Percentiles rank a stretch among this genome's conserved stretches.
phyloP scores from a whole-genome alignment of 371 early-diverging fungal species.

The Saksenaea oblongispora region DNA sequence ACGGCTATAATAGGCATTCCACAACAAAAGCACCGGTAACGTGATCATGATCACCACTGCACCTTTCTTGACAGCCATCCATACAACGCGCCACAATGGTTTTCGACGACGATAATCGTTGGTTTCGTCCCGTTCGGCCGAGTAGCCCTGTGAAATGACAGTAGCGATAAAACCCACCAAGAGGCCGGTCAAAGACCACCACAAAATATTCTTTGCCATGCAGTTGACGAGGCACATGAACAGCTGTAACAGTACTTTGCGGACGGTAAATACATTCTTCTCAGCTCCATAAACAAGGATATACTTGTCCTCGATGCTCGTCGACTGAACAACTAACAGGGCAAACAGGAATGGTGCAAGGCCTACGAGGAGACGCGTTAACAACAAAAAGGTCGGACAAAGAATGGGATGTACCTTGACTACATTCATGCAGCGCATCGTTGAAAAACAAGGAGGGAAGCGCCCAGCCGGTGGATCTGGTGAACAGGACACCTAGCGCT shows the following conservation, averaged over 20 bases:
- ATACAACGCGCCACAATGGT: conserved; percentile 17
- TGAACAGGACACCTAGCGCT: conserved; percentile 43
- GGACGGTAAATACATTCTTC: conserved; percentile 26
- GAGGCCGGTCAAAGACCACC: conserved; percentile 54
- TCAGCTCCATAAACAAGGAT: conserved; percentile 29
- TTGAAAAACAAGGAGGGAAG: conserved; percentile 49
- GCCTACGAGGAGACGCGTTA: conserved; percentile 20
- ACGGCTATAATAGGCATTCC: conserved; percentile 30
- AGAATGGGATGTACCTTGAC: conserved; percentile 32
- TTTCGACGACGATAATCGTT: conserved; percentile 11
- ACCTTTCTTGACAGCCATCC: conserved; percentile 13
- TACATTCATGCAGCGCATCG: conserved; percentile 53
- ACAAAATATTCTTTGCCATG: conserved; percentile 41
- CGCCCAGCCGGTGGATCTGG: conserved; percentile 46
- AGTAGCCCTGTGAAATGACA: conserved; percentile 18
- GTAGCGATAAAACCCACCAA: conserved; percentile 40
- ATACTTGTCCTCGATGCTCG: conserved; percentile 38
- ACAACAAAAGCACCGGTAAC: conserved; percentile 23
- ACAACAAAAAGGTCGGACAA: background rate
- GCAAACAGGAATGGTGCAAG: conserved; percentile 49
- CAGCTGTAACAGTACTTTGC: conserved; percentile 34
- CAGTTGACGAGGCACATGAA: conserved; percentile 46
- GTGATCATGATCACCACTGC: conserved; percentile 9
- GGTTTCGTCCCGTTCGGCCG: conserved; percentile 13
- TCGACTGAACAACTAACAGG: conserved; percentile 43